A percentile compares a stretch with the other conserved stretches of the same genome.
Evolutionary conservation across 768 basidiomycete species (phyloP).

Genomic region (Pleurotus pulmonarius): DNA sequence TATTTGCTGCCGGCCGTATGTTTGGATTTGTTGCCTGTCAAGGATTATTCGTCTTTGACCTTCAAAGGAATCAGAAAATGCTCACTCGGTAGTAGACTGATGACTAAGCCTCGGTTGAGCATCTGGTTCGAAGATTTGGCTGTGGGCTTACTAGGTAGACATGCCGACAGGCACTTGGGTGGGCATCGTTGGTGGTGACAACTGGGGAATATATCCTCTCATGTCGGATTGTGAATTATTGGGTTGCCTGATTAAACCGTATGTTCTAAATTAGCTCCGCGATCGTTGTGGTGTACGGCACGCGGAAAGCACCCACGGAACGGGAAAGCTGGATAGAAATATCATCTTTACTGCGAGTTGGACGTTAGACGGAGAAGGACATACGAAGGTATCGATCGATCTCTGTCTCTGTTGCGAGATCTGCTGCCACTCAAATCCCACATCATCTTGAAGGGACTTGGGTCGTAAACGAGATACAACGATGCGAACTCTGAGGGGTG

Average conservation of each 20-base stretch:
- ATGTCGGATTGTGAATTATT: neutral
- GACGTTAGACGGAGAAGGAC: neutral
- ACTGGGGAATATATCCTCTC: neutral
- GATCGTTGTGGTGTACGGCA: too few relatives aligned
- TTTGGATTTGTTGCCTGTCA: neutral
- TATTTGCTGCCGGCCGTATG: neutral
- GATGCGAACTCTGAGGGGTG: neutral
- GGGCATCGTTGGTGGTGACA: neutral
- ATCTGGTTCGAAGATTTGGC: too few relatives aligned
- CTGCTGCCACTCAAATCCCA: slow-evolving; percentile 8
- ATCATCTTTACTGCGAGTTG: neutral
- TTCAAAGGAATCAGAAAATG: too few relatives aligned
- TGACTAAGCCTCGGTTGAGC: too few relatives aligned
- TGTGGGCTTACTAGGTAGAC: too few relatives aligned
- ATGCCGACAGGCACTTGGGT: neutral
- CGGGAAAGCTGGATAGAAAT: neutral
- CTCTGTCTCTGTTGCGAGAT: neutral
- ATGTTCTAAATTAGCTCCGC: too few relatives aligned
- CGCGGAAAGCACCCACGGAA: neutral
- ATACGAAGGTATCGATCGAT: neutral
- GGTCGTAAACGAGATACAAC: neutral
- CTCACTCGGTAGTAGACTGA: too few relatives aligned
- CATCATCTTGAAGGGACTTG: neutral
- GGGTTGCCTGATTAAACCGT: neutral
- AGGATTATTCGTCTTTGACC: too few relatives aligned